A percentile compares a stretch with the other conserved stretches of the same genome.
Conservation (phyloP, 768 basidiomycete genomes). For the Mycena belliarum region DNA sequence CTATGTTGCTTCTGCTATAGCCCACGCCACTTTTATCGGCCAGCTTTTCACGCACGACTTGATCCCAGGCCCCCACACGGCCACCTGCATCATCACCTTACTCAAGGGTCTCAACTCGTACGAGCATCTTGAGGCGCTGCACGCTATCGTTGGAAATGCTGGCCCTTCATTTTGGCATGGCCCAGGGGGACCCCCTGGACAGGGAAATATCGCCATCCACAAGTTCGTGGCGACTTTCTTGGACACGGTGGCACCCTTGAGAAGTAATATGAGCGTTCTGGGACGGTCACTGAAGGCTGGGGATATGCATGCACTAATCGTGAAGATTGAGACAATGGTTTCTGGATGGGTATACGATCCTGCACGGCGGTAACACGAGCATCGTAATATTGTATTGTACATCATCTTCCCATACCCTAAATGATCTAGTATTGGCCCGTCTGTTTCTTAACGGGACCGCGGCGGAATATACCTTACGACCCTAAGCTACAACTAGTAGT, state of each 20-base stretch:
- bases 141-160: slow-evolving; percentile 23
- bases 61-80: slow-evolving; percentile 22
- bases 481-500: no score
- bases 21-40: slow-evolving; percentile 29
- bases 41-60: slow-evolving; percentile 28
- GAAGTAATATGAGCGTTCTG: slow-evolving; percentile 19
- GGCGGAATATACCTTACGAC: no score
- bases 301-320: slow-evolving; percentile 17
- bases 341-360: slow-evolving; percentile 18
- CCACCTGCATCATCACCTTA: slow-evolving; percentile 24
- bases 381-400: no score
- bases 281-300: slow-evolving; percentile 15
- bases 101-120: slow-evolving; percentile 26
- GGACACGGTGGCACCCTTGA: slow-evolving; percentile 19
- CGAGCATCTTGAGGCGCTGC: slow-evolving; percentile 30
- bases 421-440: no score
- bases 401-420: no score
- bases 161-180: slow-evolving; percentile 28
- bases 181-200: slow-evolving; percentile 6
- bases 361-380: slow-evolving; percentile 6
- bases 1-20: slow-evolving; percentile 24
- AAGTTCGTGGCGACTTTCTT: slow-evolving; percentile 20
- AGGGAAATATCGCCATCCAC: slow-evolving; percentile 21
- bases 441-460: no score
- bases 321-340: slow-evolving; percentile 15